Percentiles rank a stretch among this genome's conserved stretches.
These are phyloP conservation scores for Diatrype stigma DNA, from an alignment of 2,329 filamentous ascomycete species.

Conservation along the genomic window DNA sequence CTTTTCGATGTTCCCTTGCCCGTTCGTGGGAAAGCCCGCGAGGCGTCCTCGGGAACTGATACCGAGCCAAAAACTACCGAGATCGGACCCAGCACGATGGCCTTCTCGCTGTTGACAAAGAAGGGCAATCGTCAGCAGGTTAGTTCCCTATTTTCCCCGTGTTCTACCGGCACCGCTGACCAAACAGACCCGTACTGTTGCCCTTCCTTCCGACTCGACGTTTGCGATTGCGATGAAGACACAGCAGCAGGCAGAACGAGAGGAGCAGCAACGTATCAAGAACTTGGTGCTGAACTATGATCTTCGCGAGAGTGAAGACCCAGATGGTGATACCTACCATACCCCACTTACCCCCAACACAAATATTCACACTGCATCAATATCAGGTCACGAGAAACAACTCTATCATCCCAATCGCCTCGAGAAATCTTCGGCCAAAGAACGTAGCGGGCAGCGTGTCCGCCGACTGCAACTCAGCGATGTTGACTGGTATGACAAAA, in stretches of 20 bases:
- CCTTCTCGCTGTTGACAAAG: slow-evolving; percentile 93
- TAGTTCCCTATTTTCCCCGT: slow-evolving; percentile 15
- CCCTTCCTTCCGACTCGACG: slow-evolving; percentile 82
- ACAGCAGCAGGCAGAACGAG: slow-evolving; percentile 89
- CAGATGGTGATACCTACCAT: slow-evolving; percentile 63
- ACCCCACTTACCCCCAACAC: slow-evolving; percentile 39
- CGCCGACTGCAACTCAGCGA: slow-evolving; percentile 93
- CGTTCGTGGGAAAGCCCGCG: slow-evolving; percentile 68
- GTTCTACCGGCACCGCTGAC: slow-evolving; percentile 13
- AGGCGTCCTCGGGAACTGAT: slow-evolving; percentile 37
- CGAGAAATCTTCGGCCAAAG: slow-evolving; percentile 54
- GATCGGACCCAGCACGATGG: slow-evolving; percentile 67
- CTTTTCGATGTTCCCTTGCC: slow-evolving; percentile 97
- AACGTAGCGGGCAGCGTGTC: slow-evolving; percentile 73
- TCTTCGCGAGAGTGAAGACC: slow-evolving; percentile 75
- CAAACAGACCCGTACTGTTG: slow-evolving; percentile 78
- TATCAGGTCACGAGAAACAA: slow-evolving; percentile 46
- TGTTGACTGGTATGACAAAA: slow-evolving; percentile 80
- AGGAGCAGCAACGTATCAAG: slow-evolving; percentile 98
- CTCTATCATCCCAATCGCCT: slow-evolving; percentile 51
- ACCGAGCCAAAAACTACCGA: slow-evolving; percentile 33
- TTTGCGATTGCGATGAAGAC: slow-evolving; percentile 96
- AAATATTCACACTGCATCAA: slow-evolving; percentile 46
- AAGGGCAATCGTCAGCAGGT: slow-evolving; percentile 94
- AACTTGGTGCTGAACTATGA: slow-evolving; percentile 96